Evolutionary conservation across 495 filamentous ascomycete genomes (phyloP).

Genomic region (Penicillium canescens): DNA sequence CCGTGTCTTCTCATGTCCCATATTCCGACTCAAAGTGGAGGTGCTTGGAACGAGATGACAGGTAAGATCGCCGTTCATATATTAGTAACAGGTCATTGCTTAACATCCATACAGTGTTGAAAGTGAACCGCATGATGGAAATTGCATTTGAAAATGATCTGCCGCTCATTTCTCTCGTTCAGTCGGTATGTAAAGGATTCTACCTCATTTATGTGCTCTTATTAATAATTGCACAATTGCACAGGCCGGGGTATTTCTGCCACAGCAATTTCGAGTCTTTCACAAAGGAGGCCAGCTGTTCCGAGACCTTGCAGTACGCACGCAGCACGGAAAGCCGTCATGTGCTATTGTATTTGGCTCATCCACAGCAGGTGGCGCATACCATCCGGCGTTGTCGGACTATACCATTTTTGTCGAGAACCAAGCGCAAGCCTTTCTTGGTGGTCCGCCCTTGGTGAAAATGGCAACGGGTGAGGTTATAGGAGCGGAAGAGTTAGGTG

Average conservation of each 20-base stretch:
- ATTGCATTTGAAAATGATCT: constrained; percentile 33
- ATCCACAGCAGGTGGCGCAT: constrained; percentile 36
- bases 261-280: constrained; percentile 36
- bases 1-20: constrained; percentile 29
- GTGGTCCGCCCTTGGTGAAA: constrained; percentile 34
- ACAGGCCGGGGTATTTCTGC: constrained; percentile 35
- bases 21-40: constrained; percentile 28
- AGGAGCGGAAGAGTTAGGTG: constrained; percentile 31
- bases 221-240: too few species aligned
- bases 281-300: constrained; percentile 37
- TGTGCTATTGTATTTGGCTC: constrained; percentile 38
- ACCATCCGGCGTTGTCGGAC: constrained; percentile 35
- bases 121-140: constrained; percentile 32
- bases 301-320: constrained; percentile 29
- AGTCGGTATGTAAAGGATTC: constrained; percentile 22
- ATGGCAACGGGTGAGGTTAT: constrained; percentile 36
- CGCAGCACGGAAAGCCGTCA: constrained; percentile 26
- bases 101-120: constrained; percentile 17
- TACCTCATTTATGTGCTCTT: too few species aligned
- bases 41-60: constrained; percentile 33
- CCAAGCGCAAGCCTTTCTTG: constrained; percentile 34
- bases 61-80: background rate
- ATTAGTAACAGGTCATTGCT: too few species aligned
- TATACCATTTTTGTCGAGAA: constrained; percentile 37
- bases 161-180: constrained; percentile 31